Evolutionary conservation across 2,329 filamentous ascomycete genomes (phyloP).

Genomic region (Rosellinia necatrix): DNA sequence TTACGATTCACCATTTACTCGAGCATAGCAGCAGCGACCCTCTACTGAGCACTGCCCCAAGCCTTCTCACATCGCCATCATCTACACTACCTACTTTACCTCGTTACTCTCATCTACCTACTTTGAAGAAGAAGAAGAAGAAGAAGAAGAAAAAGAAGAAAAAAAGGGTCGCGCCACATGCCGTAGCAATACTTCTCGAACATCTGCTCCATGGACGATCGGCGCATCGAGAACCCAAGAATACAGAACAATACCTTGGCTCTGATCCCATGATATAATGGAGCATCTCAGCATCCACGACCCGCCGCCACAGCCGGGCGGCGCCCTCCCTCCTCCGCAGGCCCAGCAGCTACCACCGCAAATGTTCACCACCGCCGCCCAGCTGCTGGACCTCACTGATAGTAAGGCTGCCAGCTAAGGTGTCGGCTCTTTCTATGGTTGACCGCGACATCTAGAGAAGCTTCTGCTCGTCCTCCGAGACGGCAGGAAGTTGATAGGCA

Average conservation of each 20-base stretch:
- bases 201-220: slow-evolving; percentile 33
- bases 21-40: no score
- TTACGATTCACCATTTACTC: no score
- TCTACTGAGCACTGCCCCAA: no score
- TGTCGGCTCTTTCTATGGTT: slow-evolving; percentile 27
- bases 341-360: slow-evolving; percentile 78
- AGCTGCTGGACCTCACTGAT: slow-evolving; percentile 93
- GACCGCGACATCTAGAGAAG: slow-evolving; percentile 70
- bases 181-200: slow-evolving; percentile 9
- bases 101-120: no score
- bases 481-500: slow-evolving; percentile 90
- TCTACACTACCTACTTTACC: neutral
- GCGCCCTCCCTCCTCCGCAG: slow-evolving; percentile 45
- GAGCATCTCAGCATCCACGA: slow-evolving; percentile 59
- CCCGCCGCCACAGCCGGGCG: slow-evolving; percentile 47
- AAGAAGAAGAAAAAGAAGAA: no score
- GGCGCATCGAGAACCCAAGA: slow-evolving; percentile 16
- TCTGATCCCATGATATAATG: slow-evolving; percentile 48
- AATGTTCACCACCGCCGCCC: slow-evolving; percentile 98
- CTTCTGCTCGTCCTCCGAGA: slow-evolving; percentile 89
- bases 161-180: no score
- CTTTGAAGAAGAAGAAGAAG: no score
- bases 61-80: neutral
- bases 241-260: neutral
- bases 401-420: slow-evolving; percentile 65